These are phyloP conservation scores for Colletotrichum sp. DNA, from an alignment of 2,329 filamentous ascomycete genomes.

Conservation along the genomic window DNA sequence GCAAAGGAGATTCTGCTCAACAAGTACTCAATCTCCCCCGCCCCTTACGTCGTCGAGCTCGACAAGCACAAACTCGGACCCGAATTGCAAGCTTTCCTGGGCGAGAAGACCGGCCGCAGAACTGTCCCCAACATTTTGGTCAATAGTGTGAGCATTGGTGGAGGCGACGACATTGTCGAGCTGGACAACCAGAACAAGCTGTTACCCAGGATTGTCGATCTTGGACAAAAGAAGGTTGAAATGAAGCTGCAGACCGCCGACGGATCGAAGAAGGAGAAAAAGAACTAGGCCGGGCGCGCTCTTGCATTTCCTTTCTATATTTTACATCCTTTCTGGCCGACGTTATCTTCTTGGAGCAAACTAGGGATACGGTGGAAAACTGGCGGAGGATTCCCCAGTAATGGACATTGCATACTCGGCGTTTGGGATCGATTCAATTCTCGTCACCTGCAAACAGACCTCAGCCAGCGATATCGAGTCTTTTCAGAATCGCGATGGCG, in stretches of 20 bases:
- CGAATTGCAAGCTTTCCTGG: conserved; percentile 74
- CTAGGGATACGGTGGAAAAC: background rate
- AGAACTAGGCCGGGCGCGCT: background rate
- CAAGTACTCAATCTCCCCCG: conserved; percentile 81
- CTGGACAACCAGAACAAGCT: conserved; percentile 72
- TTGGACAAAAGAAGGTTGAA: conserved; percentile 71
- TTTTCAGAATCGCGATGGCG: background rate
- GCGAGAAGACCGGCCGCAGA: conserved; percentile 74
- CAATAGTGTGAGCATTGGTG: conserved; percentile 87
- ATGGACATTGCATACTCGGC: conserved; percentile 19
- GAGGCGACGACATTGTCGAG: conserved; percentile 82
- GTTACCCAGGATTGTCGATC: conserved; percentile 71
- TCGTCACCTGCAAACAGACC: background rate
- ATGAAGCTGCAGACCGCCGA: conserved; percentile 51
- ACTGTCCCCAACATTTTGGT: conserved; percentile 95
- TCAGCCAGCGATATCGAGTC: background rate
- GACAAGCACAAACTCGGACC: conserved; percentile 79
- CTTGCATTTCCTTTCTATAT: background rate
- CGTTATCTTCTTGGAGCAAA: background rate
- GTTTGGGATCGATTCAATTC: conserved; percentile 12
- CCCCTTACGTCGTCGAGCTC: conserved; percentile 88
- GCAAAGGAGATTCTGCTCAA: conserved; percentile 87
- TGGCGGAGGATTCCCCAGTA: background rate
- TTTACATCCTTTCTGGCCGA: background rate
- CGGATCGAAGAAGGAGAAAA: background rate